A percentile compares a stretch with the other conserved stretches of the same genome.
phyloP scores from a whole-genome alignment of 1,284 basidiomycete genomes.

The Chalciporus sp. region DNA sequence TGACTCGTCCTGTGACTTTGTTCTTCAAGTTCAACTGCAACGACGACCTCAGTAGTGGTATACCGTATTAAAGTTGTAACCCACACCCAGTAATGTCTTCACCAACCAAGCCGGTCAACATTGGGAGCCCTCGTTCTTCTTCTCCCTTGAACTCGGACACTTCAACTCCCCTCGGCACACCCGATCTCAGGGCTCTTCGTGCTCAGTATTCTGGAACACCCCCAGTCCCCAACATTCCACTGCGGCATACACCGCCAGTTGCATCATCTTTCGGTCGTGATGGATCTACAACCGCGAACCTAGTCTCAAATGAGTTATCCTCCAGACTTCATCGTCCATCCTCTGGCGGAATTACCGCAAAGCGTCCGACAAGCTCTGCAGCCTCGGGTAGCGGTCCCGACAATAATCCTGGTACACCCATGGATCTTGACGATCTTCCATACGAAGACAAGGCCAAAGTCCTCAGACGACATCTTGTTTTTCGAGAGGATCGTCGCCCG shows the following conservation, averaged over 20 bases:
- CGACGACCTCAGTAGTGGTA: background rate
- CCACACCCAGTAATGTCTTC: slow-evolving; percentile 46
- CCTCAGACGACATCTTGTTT: slow-evolving; percentile 78
- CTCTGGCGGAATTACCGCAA: slow-evolving; percentile 35
- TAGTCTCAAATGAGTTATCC: slow-evolving; percentile 15
- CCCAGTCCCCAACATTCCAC: slow-evolving; percentile 66
- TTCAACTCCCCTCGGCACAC: slow-evolving; percentile 47
- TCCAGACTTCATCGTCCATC: slow-evolving; percentile 27
- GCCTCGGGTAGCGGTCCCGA: slow-evolving; percentile 35
- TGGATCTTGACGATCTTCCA: slow-evolving; percentile 59
- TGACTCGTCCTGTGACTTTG: no score
- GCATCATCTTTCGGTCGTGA: slow-evolving; percentile 32
- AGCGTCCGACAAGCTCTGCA: slow-evolving; percentile 31
- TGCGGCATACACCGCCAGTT: slow-evolving; percentile 35
- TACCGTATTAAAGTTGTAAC: background rate
- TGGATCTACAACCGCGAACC: slow-evolving; percentile 11
- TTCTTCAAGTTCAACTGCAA: background rate
- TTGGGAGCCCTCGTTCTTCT: slow-evolving; percentile 41
- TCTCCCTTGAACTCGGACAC: slow-evolving; percentile 34
- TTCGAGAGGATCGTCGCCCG: slow-evolving; percentile 67
- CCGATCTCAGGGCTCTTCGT: slow-evolving; percentile 59
- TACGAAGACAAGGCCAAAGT: slow-evolving; percentile 86
- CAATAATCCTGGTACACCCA: slow-evolving; percentile 12
- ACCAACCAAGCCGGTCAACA: slow-evolving; percentile 62
- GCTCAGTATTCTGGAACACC: slow-evolving; percentile 65